phyloP scores from a whole-genome alignment of 495 filamentous ascomycete genomes.

The Aspergillus heteromorphus region DNA sequence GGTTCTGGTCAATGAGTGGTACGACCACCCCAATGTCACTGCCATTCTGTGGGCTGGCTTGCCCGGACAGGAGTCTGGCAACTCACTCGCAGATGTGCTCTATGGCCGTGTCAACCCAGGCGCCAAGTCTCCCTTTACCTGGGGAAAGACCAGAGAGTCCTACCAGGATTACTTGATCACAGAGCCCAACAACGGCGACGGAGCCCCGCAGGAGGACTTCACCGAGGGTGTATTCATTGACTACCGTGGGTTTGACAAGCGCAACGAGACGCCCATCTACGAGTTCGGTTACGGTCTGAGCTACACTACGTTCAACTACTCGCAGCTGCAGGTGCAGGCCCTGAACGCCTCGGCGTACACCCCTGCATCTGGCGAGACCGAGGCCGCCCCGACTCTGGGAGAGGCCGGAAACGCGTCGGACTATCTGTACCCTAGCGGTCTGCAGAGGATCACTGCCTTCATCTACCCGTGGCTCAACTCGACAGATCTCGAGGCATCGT shows the following conservation, averaged over 20 bases:
- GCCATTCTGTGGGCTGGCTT: slow-evolving; percentile 92
- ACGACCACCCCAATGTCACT: slow-evolving; percentile 84
- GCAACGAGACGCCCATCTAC: slow-evolving; percentile 67
- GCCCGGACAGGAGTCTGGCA: slow-evolving; percentile 88
- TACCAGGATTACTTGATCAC: slow-evolving; percentile 76
- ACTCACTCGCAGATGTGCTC: slow-evolving; percentile 84
- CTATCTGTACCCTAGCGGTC: slow-evolving; percentile 67
- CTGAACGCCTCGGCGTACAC: slow-evolving; percentile 52
- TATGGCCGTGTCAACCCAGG: slow-evolving; percentile 85
- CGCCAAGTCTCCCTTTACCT: slow-evolving; percentile 84
- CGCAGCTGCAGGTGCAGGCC: slow-evolving; percentile 60
- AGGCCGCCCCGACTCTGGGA: slow-evolving; percentile 64
- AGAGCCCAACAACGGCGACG: slow-evolving; percentile 62
- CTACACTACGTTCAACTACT: slow-evolving; percentile 83
- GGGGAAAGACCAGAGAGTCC: slow-evolving; percentile 64
- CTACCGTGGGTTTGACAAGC: slow-evolving; percentile 84
- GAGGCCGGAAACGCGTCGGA: slow-evolving; percentile 59
- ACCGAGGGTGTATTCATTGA: slow-evolving; percentile 88
- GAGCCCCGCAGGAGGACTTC: slow-evolving; percentile 74
- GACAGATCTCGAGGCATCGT: slow-evolving; percentile 58
- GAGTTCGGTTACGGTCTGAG: slow-evolving; percentile 90
- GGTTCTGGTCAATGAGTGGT: slow-evolving; percentile 71
- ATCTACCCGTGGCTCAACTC: slow-evolving; percentile 92
- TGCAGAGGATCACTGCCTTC: slow-evolving; percentile 52
- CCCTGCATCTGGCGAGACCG: slow-evolving; percentile 62